Conservation (phyloP, 2,329 filamentous ascomycete species). For the Aciculosporium take region DNA sequence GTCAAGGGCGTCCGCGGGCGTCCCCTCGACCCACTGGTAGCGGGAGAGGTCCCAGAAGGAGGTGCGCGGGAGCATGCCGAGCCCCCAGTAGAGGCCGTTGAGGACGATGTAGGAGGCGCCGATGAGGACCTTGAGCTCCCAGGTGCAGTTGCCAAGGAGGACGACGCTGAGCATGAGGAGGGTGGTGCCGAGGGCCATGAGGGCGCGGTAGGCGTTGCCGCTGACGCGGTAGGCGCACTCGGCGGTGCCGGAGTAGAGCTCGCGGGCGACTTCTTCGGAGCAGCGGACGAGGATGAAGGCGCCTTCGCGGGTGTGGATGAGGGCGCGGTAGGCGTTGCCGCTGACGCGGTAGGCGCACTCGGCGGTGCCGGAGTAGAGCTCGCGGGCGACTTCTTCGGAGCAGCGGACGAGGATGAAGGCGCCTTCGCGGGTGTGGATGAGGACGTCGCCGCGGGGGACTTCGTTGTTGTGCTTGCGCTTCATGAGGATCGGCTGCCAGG, state of each 20-base stretch:
- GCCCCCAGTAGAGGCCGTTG: constrained; percentile 45
- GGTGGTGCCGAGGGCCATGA: constrained; percentile 44
- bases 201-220: constrained; percentile 30
- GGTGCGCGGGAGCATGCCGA: constrained; percentile 33
- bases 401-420: constrained; percentile 44
- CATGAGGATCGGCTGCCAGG: constrained; percentile 42
- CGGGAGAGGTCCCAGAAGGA: constrained; percentile 44
- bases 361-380: constrained; percentile 47
- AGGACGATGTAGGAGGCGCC: constrained; percentile 42
- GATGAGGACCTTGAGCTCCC: constrained; percentile 44
- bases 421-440: constrained; percentile 45
- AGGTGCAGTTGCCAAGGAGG: constrained; percentile 47
- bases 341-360: constrained; percentile 41
- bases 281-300: constrained; percentile 44
- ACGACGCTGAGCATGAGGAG: constrained; percentile 48
- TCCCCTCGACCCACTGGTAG: constrained; percentile 30
- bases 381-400: constrained; percentile 45
- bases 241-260: constrained; percentile 47
- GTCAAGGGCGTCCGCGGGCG: constrained; percentile 22
- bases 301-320: constrained; percentile 45
- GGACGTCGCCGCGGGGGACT: constrained; percentile 42
- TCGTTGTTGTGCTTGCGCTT: constrained; percentile 31
- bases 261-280: constrained; percentile 45
- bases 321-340: constrained; percentile 34
- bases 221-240: constrained; percentile 41